Conservation (phyloP, 2,329 filamentous ascomycete species). For the Huntiella moniliformis region DNA sequence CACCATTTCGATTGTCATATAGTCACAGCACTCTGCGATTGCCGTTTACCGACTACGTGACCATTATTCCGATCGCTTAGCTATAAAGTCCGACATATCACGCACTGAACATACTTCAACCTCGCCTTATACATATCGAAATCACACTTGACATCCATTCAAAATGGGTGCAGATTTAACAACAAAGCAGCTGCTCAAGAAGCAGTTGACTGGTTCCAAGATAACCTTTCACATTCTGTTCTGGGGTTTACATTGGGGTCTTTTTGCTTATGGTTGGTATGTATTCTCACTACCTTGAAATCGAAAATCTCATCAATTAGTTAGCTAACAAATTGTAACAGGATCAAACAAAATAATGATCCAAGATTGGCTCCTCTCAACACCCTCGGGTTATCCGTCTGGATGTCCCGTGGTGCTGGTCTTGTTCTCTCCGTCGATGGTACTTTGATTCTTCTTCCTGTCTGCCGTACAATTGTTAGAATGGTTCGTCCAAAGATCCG, state of each 20-base stretch:
- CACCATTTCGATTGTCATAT: too few relatives aligned
- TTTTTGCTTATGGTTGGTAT: slow-evolving; percentile 76
- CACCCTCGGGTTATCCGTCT: slow-evolving; percentile 69
- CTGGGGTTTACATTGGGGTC: slow-evolving; percentile 55
- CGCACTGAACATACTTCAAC: too few relatives aligned
- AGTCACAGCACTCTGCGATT: not conserved
- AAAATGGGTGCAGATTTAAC: slow-evolving; percentile 24
- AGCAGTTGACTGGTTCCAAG: slow-evolving; percentile 52
- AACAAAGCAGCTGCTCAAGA: slow-evolving; percentile 28
- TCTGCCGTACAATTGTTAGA: slow-evolving; percentile 80
- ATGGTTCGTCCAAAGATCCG: slow-evolving; percentile 70
- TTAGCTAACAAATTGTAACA: slow-evolving; percentile 21
- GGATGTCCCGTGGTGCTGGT: slow-evolving; percentile 87
- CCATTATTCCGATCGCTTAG: not conserved
- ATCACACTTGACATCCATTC: slow-evolving; percentile 14
- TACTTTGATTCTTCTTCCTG: slow-evolving; percentile 76
- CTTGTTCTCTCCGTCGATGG: slow-evolving; percentile 70
- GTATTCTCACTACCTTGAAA: slow-evolving; percentile 16
- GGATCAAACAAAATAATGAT: slow-evolving; percentile 62
- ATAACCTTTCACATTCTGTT: slow-evolving; percentile 65
- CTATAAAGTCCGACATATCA: too few relatives aligned
- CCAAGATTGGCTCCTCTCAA: slow-evolving; percentile 58
- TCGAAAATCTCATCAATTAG: not conserved
- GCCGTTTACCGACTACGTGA: not conserved
- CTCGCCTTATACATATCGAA: not conserved